Conservation (phyloP, 208 protist species). For the Kentomonas sorsogonicus region DNA sequence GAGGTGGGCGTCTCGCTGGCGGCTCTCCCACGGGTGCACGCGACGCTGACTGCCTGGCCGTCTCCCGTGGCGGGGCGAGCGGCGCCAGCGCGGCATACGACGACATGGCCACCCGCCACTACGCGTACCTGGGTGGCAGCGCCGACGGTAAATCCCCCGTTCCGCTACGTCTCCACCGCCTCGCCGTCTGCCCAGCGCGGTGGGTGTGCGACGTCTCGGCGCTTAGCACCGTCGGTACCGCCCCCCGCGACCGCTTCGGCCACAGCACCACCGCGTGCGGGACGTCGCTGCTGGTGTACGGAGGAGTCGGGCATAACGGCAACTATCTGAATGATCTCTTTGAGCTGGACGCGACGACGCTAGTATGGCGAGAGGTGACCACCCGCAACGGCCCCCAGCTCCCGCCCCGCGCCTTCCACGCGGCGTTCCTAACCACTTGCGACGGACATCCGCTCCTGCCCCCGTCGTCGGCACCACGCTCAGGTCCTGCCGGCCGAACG, state of each 20-base stretch:
- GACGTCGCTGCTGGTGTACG: conserved; percentile 55
- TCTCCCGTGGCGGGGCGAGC: conserved; percentile 1
- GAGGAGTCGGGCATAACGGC: conserved; percentile 36
- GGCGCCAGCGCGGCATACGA: no score
- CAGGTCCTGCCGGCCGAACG: no score
- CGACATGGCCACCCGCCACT: conserved; percentile 17
- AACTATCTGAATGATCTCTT: conserved; percentile 58
- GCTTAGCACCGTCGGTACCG: conserved; percentile 48
- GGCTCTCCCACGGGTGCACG: conserved; percentile 43
- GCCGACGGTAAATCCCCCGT: conserved; percentile 45
- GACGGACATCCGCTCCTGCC: no score
- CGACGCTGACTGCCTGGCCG: conserved; percentile 52
- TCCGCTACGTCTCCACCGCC: conserved; percentile 23
- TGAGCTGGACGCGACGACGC: conserved; percentile 48
- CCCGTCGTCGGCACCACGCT: no score
- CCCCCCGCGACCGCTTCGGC: conserved; percentile 58
- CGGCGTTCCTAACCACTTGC: conserved; percentile 33
- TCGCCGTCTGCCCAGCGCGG: conserved; percentile 2
- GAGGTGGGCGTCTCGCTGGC: no score
- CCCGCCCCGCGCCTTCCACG: conserved; percentile 57
- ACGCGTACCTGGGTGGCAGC: conserved; percentile 68
- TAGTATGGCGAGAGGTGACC: conserved; percentile 77
- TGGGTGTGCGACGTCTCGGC: conserved; percentile 18
- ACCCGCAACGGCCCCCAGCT: conserved; percentile 34
- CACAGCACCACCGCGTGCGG: conserved; percentile 41